Evolutionary conservation across 305 asterid genomes (phyloP).

Genomic region (Fraxinus sp.): DNA sequence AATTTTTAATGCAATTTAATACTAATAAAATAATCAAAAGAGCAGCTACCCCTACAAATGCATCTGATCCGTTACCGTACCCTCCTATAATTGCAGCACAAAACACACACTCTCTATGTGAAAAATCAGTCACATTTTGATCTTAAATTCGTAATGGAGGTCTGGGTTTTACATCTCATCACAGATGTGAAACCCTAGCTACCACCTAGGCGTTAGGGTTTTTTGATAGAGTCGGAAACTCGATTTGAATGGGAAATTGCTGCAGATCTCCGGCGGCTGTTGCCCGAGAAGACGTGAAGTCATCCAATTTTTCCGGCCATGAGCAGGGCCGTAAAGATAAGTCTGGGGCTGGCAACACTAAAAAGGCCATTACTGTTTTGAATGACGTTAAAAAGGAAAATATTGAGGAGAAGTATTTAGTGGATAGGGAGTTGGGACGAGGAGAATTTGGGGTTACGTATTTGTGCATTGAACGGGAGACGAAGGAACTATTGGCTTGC

Average conservation of each 20-base stretch:
- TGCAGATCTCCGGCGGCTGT: conserved; percentile 99
- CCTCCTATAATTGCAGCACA: conserved; percentile 31
- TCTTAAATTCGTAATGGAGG: conserved; percentile 5
- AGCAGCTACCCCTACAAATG: conserved; percentile 33
- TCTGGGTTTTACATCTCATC: conserved; percentile 31
- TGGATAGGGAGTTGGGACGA: conserved; percentile 83
- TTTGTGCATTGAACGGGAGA: conserved; percentile 70
- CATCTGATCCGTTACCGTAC: conserved; percentile 51
- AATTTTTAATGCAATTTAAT: background rate
- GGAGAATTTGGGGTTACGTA: conserved; percentile 91
- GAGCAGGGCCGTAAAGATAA: conserved; percentile 62
- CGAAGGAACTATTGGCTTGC: conserved; percentile 74
- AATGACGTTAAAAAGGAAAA: conserved; percentile 62
- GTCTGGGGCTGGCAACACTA: conserved; percentile 38
- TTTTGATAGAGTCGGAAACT: background rate
- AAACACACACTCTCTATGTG: background rate
- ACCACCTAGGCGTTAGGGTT: conserved; percentile 35
- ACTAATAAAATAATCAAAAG: conserved; percentile 2
- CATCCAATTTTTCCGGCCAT: conserved; percentile 65
- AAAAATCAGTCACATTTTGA: conserved; percentile 28
- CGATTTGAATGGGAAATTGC: conserved; percentile 67
- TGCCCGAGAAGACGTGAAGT: conserved; percentile 92
- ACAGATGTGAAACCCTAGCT: conserved; percentile 37
- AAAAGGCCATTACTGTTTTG: conserved; percentile 58
- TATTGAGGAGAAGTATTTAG: conserved; percentile 66